Evolutionary conservation across 345 rosid genomes (phyloP).

Genomic region (Hibiscus trionum): DNA sequence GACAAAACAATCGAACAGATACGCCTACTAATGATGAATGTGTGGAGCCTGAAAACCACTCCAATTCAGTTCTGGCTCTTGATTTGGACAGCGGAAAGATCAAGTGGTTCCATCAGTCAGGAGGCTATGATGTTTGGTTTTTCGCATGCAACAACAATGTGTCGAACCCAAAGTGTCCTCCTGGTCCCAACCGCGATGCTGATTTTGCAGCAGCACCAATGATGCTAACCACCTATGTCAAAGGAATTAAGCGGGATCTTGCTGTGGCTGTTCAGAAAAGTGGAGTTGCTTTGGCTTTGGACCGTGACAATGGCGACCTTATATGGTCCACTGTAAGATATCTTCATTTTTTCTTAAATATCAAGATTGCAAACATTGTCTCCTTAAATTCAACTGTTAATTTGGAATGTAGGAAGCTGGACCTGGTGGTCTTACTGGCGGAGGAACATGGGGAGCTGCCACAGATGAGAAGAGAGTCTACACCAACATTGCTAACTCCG

Average conservation of each 20-base stretch:
- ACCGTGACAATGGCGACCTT: constrained; percentile 29
- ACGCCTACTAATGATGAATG: constrained; percentile 19
- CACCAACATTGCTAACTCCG: constrained; percentile 25
- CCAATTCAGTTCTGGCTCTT: constrained; percentile 24
- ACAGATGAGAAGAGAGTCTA: constrained; percentile 22
- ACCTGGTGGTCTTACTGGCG: constrained; percentile 21
- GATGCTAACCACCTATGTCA: constrained; percentile 15
- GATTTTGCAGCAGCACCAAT: constrained; percentile 34
- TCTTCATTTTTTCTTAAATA: not conserved
- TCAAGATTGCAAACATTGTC: too few species aligned
- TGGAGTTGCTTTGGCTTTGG: constrained; percentile 44
- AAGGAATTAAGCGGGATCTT: constrained; percentile 14
- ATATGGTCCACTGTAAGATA: constrained; percentile 36
- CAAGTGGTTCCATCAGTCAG: constrained; percentile 25
- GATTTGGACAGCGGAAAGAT: constrained; percentile 23
- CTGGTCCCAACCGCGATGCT: constrained; percentile 26
- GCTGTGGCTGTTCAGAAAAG: constrained; percentile 39
- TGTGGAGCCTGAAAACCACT: constrained; percentile 23
- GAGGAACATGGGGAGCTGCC: constrained; percentile 34
- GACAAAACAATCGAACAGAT: constrained; percentile 22
- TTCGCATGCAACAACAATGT: constrained; percentile 16
- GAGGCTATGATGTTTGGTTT: constrained; percentile 30
- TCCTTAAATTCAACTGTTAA: not conserved
- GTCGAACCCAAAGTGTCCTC: constrained; percentile 20
- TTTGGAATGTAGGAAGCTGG: constrained; percentile 20